Evolutionary conservation across 1,139 yeast species (phyloP).

Genomic region (Pneumocystis jirovecii): DNA sequence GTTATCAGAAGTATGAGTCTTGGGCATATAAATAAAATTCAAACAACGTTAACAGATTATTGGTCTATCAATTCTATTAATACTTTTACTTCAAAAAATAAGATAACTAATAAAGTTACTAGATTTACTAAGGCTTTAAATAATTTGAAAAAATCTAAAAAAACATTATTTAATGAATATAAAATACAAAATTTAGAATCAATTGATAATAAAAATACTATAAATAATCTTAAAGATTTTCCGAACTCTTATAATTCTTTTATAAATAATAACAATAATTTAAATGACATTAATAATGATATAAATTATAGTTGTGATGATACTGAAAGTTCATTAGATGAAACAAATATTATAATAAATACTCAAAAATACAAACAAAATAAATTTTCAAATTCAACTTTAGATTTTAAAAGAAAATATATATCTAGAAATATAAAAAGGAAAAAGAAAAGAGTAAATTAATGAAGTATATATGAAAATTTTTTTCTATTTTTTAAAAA

Average conservation of each 20-base stretch:
- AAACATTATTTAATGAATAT: background rate
- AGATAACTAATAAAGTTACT: background rate
- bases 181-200: background rate
- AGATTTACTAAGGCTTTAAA: background rate
- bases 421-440: background rate
- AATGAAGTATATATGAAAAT: background rate
- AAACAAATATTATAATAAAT: background rate
- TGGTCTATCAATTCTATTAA: slow-evolving; percentile 21
- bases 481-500: background rate
- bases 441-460: background rate
- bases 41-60: slow-evolving; percentile 43
- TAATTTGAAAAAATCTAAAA: background rate
- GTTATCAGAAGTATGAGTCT: slow-evolving; percentile 62
- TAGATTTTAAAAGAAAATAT: background rate
- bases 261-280: too few species aligned
- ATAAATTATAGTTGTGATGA: background rate
- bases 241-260: too few species aligned
- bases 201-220: background rate
- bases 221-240: background rate
- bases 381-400: background rate
- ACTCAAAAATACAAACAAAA: background rate
- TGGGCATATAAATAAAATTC: slow-evolving; percentile 32
- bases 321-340: background rate
- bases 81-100: background rate
- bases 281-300: background rate